Base-by-base conservation (phyloP, 345 rosid species). In the Sisymbrium altissimum region DNA sequence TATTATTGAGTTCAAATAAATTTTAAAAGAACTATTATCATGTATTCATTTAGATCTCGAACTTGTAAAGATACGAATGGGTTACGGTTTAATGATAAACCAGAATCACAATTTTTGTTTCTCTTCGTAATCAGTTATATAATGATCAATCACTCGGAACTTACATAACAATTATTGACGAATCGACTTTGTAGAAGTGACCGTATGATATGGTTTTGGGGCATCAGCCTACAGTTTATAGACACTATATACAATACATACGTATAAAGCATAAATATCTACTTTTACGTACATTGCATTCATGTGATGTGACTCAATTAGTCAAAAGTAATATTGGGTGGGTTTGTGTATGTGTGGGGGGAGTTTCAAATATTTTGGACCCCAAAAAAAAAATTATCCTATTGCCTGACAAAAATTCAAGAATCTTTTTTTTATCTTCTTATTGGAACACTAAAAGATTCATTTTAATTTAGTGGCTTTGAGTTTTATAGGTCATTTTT, bases 401-500 rank as follows among this genome's bases (percentile, higher is more conserved):
- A 13, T 38, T 38, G 49, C 68, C 78, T 66, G 67, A 66, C 36
- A 67, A 66, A 48, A 58, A 49, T 48, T 23, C 35, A 74, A 39
- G 61, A 66, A 36, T 65, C 7, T 53, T 2, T 50, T n/a, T 7
- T 30, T 36, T 27, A 39, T 73, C 12, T 64, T 74, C 19, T 27
- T 48, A 38, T 48, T 58, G 45, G 52, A 27, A 58, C 18, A 48
- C 48, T 38, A 27, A 49, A 36, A 74, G 17, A 46, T 39, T 66
- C 54, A 39, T 67, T 73, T 66, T 6, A 17, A n/a, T 23, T 58
- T 39, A 49, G 78, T 59, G 73, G 68, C 61, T 74, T 19, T 59
- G 62, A 59, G 55, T 49, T 74, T 58, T 62, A 2, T 25, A 14
- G 11, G 9, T 58, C n/a, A 18, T 11, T 57, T 59, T 74, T 65